Conservation (phyloP, 2,329 filamentous ascomycete genomes). For the Microsporum audouinii region DNA sequence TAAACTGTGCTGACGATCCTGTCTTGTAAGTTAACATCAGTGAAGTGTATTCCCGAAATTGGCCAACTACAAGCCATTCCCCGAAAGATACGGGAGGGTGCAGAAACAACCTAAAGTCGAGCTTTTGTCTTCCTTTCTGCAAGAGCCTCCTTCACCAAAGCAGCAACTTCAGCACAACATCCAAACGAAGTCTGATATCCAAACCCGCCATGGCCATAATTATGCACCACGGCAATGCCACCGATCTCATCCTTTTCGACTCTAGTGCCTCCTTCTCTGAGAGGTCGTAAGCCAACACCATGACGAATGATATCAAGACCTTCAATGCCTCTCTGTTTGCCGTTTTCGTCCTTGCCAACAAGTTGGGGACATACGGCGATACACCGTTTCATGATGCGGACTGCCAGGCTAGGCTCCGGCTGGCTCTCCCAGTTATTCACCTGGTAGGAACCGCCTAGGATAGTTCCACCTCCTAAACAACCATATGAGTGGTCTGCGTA, state of each 20-base stretch:
- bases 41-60: too few relatives aligned
- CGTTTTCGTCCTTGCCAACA: conserved; percentile 39
- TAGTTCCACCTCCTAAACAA: conserved; percentile 57
- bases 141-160: conserved; percentile 50
- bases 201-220: conserved; percentile 37
- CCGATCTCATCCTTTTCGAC: conserved; percentile 60
- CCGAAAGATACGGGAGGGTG: not conserved
- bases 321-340: conserved; percentile 46
- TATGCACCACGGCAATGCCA: conserved; percentile 43
- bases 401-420: conserved; percentile 66
- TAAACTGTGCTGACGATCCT: too few relatives aligned
- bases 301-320: conserved; percentile 66
- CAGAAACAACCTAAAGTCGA: conserved; percentile 20
- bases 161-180: conserved; percentile 54
- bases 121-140: conserved; percentile 20
- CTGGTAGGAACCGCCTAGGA: conserved; percentile 78
- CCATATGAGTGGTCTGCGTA: not conserved
- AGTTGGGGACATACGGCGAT: conserved; percentile 28
- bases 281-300: conserved; percentile 68
- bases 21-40: too few relatives aligned
- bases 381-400: conserved; percentile 67
- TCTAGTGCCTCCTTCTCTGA: conserved; percentile 59
- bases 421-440: conserved; percentile 67
- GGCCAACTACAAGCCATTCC: not conserved
- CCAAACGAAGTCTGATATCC: conserved; percentile 61